Evolutionary conservation across 495 filamentous ascomycete species (phyloP), one percentile per base, ranked within the genome.

Genomic region (Cercophora sp.): DNA sequence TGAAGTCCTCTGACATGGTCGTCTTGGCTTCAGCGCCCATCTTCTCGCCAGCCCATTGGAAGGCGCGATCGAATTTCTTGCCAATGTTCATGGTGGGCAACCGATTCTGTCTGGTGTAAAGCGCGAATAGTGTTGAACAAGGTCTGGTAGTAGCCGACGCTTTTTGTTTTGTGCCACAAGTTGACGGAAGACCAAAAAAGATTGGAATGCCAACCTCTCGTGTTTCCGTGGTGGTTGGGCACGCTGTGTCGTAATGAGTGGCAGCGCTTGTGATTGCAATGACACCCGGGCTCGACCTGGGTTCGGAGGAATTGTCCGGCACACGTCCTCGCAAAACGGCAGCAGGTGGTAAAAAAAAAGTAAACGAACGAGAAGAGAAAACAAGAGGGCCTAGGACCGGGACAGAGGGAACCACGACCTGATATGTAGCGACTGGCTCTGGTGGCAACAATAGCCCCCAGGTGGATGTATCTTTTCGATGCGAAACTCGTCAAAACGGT

Each of bases 31-130:
- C 93, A 42, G 84, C 83, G 59, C 93, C 93, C 90, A 98, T 96
- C 72, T 90, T 85, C 75, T 98, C 93, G 49, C 89, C 89, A 9
- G 90, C 90, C 92, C 92, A 98, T 86, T 98, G 93, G 78, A 93
- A 95, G 75, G 96, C 85, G 54, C 94, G 86, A 70, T 89, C 93
- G 65, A 97, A 81, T 69, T 95, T 96, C 79, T 94, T 92, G 73
- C 91, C 92, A 75, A 96, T 85, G 71, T 91, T 89, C 91, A 96
- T 95, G 27, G 48, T 75, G 57, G 41, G 32, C 47, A 29, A 5
- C 8, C 22, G 9, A 1, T 47, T 26, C 10, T 32, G 43, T 32
- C 15, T 47, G 11, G 13, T 22, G n/a, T n/a, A n/a, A n/a, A n/a
- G 36, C 15, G 36, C 3, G 18, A 18, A 11, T 39, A 39, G 18